phyloP scores from a whole-genome alignment of 1,139 yeast genomes.

The Zygosaccharomyces sapae region DNA sequence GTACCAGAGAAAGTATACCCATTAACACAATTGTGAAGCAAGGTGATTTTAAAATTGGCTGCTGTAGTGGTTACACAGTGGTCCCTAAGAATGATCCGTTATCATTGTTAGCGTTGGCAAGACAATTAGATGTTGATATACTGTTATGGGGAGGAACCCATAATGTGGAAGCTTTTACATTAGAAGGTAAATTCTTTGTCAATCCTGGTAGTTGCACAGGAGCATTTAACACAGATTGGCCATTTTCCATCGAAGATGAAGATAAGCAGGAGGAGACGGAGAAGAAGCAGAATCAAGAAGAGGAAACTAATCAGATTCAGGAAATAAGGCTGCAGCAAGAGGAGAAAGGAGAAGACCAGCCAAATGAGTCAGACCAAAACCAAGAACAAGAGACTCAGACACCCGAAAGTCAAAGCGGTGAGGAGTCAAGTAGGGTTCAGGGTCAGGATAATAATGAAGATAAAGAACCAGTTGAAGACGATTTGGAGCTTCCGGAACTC shows the following conservation, averaged over 20 bases:
- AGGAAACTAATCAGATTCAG: constrained; percentile 18
- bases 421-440: constrained; percentile 12
- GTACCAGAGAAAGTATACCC: constrained; percentile 62
- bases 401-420: constrained; percentile 13
- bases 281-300: constrained; percentile 11
- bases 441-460: constrained; percentile 13
- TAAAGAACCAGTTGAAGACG: constrained; percentile 16
- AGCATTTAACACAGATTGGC: constrained; percentile 61
- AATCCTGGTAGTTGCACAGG: constrained; percentile 98
- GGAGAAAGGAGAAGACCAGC: constrained; percentile 20
- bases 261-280: constrained; percentile 3
- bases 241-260: constrained; percentile 37
- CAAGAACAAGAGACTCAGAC: constrained; percentile 4
- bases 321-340: constrained; percentile 31
- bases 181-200: constrained; percentile 87
- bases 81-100: constrained; percentile 87
- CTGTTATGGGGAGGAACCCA: constrained; percentile 97
- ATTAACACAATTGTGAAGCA: constrained; percentile 59
- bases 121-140: constrained; percentile 89
- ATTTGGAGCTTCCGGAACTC: constrained; percentile 32
- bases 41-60: constrained; percentile 75
- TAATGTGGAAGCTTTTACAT: constrained; percentile 84
- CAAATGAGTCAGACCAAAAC: constrained; percentile 9
- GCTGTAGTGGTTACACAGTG: constrained; percentile 77
- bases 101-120: constrained; percentile 72